Conservation (phyloP, 768 basidiomycete genomes). For the Lactifluus rugatus region DNA sequence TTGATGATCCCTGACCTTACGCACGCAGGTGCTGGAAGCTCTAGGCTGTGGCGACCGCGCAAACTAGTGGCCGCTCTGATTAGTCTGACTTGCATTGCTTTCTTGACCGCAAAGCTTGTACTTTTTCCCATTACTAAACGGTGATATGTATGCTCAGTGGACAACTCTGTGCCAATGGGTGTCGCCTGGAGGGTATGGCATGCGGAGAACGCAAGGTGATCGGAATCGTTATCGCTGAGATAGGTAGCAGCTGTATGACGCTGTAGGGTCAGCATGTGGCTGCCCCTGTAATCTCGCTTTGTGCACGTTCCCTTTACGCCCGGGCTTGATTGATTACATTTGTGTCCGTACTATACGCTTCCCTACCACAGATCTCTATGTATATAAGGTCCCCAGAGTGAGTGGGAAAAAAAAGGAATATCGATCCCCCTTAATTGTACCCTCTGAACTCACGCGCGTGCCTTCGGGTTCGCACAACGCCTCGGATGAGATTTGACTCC, state of each 20-base stretch:
- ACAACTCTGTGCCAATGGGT: not conserved
- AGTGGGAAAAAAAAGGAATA: too few species aligned
- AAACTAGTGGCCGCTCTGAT: not conserved
- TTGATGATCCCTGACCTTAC: not conserved
- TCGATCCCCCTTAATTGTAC: too few species aligned
- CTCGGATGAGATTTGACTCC: not conserved
- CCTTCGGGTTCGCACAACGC: too few species aligned
- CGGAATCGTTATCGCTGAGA: constrained; percentile 40
- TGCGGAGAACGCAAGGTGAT: constrained; percentile 51
- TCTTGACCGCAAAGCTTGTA: not conserved
- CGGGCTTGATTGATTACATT: too few species aligned
- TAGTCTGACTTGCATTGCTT: not conserved
- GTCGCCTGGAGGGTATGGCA: constrained; percentile 48
- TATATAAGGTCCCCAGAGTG: too few species aligned
- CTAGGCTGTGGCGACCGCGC: not conserved
- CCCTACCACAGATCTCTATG: too few species aligned
- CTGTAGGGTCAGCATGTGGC: too few species aligned
- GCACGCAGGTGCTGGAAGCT: constrained; percentile 30
- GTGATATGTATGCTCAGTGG: not conserved
- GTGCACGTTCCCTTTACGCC: too few species aligned
- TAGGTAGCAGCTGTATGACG: constrained; percentile 2
- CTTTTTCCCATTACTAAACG: not conserved
- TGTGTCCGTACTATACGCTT: too few species aligned
- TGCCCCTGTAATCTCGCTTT: too few species aligned
- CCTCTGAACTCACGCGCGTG: too few species aligned